phyloP scores from a whole-genome alignment of 176 grass and related monocot genomes.

The Zea mays region Zm-B73-REFERENCE-NAM-5.0 NC_050104.1:103374501-103375000 shows the following conservation, averaged over 20 bases:
- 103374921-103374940: slow-evolving; percentile 2
- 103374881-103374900: slow-evolving; percentile 20
- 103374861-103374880: slow-evolving; percentile 30
- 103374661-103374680: slow-evolving; percentile 23
- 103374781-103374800: slow-evolving; percentile 73
- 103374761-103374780: slow-evolving; percentile 86
- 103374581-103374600: too few species aligned
- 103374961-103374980: too few species aligned
- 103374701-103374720: slow-evolving; percentile 73
- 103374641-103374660: slow-evolving; percentile 15
- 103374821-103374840: slow-evolving; percentile 31
- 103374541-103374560: too few species aligned
- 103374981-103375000: too few species aligned
- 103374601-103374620: too few species aligned
- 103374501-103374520: too few species aligned
- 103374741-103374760: slow-evolving; percentile 87
- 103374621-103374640: slow-evolving; percentile 61
- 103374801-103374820: slow-evolving; percentile 83
- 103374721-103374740: slow-evolving; percentile 95
- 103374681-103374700: slow-evolving; percentile 32
- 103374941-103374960: not conserved
- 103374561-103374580: too few species aligned
- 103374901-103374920: not conserved
- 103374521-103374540: too few species aligned
- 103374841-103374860: not conserved